These are phyloP conservation scores for Heterobasidion occidentale DNA, from an alignment of 1,284 basidiomycete genomes.

Conservation along the genomic window DNA sequence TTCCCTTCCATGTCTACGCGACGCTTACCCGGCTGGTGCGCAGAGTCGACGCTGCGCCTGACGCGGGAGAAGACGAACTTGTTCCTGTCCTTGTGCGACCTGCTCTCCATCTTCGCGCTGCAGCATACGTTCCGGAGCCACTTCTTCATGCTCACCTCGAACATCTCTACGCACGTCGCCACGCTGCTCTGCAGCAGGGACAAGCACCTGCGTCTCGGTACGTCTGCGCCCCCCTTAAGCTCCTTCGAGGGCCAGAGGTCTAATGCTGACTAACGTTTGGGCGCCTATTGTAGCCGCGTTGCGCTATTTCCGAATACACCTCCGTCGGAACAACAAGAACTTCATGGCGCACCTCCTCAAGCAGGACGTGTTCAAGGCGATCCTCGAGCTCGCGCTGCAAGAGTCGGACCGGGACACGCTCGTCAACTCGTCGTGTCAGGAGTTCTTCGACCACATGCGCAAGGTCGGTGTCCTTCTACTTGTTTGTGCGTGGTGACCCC, in stretches of 20 bases:
- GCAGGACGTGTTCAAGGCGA: conserved; percentile 75
- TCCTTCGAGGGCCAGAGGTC: background rate
- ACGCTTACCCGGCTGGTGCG: background rate
- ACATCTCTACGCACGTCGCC: conserved; percentile 66
- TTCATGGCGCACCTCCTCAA: conserved; percentile 82
- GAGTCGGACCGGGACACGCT: conserved; percentile 89
- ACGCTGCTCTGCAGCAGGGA: conserved; percentile 79
- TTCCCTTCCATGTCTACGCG: background rate
- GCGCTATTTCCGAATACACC: conserved; percentile 83
- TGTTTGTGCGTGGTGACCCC: conserved; percentile 3
- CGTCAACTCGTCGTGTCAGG: conserved; percentile 89
- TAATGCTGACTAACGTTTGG: conserved; percentile 1
- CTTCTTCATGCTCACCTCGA: conserved; percentile 81
- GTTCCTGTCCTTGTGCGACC: conserved; percentile 80
- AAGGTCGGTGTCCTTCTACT: conserved; percentile 43
- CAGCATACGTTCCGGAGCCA: conserved; percentile 90
- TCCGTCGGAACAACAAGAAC: conserved; percentile 84
- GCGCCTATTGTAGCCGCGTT: conserved; percentile 58
- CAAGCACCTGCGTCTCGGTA: conserved; percentile 88
- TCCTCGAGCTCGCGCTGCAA: conserved; percentile 74
- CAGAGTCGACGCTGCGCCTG: conserved; percentile 47
- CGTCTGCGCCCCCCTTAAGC: conserved; percentile 16
- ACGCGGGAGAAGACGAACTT: conserved; percentile 71
- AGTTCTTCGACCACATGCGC: conserved; percentile 89
- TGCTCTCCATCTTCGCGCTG: conserved; percentile 81